Conservation (phyloP, 2,329 filamentous ascomycete genomes). For the Monosporascus sp. region DNA sequence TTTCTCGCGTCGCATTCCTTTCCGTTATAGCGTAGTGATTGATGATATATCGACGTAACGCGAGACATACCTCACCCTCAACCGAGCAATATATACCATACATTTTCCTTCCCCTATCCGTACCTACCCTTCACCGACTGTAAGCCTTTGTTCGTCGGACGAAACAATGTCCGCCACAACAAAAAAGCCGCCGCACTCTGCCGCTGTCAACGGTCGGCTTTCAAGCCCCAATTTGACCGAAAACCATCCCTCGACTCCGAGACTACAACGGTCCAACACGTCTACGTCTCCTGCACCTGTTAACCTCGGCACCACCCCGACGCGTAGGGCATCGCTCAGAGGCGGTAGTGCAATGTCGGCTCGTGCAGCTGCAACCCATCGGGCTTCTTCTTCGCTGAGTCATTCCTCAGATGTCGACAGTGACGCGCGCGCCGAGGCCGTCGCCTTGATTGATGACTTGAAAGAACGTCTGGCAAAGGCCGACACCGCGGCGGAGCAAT, state of each 20-base stretch:
- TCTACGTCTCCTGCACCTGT: constrained; percentile 36
- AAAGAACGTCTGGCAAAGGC: constrained; percentile 78
- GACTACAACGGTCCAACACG: constrained; percentile 15
- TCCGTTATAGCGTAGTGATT: no score
- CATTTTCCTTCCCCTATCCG: no score
- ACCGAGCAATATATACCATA: no score
- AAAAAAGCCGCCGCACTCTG: neutral
- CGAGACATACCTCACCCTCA: no score
- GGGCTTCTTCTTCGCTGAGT: constrained; percentile 45
- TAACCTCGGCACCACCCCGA: constrained; percentile 31
- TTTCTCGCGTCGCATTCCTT: no score
- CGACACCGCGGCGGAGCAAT: constrained; percentile 71
- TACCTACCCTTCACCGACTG: no score
- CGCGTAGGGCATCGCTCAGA: constrained; percentile 62
- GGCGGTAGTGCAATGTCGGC: constrained; percentile 65
- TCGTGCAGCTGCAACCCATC: constrained; percentile 61
- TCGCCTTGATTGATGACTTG: constrained; percentile 75
- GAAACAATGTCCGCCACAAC: neutral
- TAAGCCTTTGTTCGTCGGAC: neutral
- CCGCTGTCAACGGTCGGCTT: neutral
- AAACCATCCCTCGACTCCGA: neutral
- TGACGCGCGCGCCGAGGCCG: constrained; percentile 72
- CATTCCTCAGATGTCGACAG: constrained; percentile 53
- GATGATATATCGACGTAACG: no score
- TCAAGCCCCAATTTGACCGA: neutral